A percentile compares a stretch with the other conserved stretches of the same genome.
Evolutionary conservation across 73 alveolate genomes (phyloP).

Genomic region (Paramecium primaurelia): DNA sequence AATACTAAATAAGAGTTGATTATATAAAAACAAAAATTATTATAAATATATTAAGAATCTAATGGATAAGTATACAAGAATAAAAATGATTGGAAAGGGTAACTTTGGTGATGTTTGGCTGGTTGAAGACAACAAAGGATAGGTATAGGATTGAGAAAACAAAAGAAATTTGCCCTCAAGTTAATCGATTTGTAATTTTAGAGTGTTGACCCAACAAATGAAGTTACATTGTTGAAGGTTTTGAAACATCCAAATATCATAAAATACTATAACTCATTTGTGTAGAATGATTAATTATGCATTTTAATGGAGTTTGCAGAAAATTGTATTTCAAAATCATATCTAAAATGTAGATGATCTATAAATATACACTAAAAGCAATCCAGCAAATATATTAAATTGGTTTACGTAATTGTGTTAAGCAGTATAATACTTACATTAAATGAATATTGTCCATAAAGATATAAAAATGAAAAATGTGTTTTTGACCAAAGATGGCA

Average conservation of each 20-base stretch:
- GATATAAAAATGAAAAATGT: conserved; percentile 90
- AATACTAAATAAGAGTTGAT: not conserved
- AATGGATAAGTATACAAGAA: not conserved
- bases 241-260: conserved; percentile 73
- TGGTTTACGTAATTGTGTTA: conserved; percentile 73
- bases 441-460: conserved; percentile 83
- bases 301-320: conserved; percentile 78
- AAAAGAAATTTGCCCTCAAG: conserved; percentile 72
- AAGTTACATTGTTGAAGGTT: conserved; percentile 66
- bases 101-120: conserved; percentile 69
- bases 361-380: not conserved
- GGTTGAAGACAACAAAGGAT: conserved; percentile 52
- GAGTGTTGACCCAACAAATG: conserved; percentile 63
- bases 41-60: not conserved
- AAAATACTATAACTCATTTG: conserved; percentile 66
- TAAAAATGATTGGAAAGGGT: conserved; percentile 64
- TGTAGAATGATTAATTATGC: conserved; percentile 64
- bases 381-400: not conserved
- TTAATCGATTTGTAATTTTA: conserved; percentile 55
- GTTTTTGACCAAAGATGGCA: conserved; percentile 76
- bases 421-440: conserved; percentile 90
- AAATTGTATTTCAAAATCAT: conserved; percentile 57
- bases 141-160: conserved; percentile 28
- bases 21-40: not conserved
- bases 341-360: not conserved